Conservation (phyloP, 768 basidiomycete species). For the Panellus pusillus region DNA sequence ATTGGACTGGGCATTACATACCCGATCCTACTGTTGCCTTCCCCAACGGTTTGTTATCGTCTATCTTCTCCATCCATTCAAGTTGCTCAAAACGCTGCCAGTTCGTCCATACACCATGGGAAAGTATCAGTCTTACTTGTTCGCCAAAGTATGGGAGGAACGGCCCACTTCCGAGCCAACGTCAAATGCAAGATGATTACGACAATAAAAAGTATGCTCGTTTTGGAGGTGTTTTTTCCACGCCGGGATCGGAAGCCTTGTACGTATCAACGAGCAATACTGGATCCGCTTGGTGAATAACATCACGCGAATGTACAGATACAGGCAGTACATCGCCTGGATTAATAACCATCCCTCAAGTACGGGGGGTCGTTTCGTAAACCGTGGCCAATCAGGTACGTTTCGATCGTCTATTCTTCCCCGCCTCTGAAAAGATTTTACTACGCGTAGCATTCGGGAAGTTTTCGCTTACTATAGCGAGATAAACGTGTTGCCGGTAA, state of each 20-base stretch:
- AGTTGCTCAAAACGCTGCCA: not conserved
- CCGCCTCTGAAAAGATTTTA: no score
- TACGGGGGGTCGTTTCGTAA: constrained; percentile 8
- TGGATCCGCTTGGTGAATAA: no score
- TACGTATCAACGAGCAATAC: no score
- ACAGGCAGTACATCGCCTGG: constrained; percentile 10
- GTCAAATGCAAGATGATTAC: not conserved
- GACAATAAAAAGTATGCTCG: not conserved
- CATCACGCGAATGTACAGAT: not conserved
- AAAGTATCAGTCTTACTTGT: constrained; percentile 21
- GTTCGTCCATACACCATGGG: constrained; percentile 23
- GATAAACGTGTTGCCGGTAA: no score
- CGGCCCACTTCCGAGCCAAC: constrained; percentile 8
- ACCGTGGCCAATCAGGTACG: constrained; percentile 10
- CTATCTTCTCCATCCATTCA: no score
- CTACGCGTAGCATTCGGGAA: no score
- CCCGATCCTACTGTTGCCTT: constrained; percentile 34
- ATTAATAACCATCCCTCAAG: constrained; percentile 13
- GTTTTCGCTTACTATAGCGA: no score
- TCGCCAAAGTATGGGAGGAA: constrained; percentile 27
- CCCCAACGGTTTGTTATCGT: constrained; percentile 4
- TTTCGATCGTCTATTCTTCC: not conserved
- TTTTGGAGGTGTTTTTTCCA: not conserved
- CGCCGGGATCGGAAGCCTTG: no score
- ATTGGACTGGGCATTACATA: constrained; percentile 30